Evolutionary conservation across 306 rosid genomes (phyloP), one percentile per base, ranked within the genome.

Genomic region (Casuarina cunninghamiana): DNA sequence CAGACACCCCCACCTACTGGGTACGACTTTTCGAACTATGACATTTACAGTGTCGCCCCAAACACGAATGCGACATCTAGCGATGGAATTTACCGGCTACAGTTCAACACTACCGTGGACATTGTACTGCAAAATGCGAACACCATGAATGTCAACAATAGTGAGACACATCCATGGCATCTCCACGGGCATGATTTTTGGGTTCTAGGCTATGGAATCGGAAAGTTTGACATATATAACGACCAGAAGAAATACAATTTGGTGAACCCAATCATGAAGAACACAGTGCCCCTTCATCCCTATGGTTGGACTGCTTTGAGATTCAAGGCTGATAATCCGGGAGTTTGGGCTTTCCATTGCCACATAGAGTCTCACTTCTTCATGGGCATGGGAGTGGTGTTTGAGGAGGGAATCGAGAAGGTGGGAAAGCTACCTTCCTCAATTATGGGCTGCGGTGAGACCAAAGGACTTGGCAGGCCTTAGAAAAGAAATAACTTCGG

Each of bases 261-360:
- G 86, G 89, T 50, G 83, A 79, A 94, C 57, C 98, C 97, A 2
- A 90, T 94, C 0, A 86, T 79, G 93, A 94, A 94, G 91, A 92
- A 94, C 72, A 94, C 97, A 0, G 97, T 92, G 69, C 82, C 97
- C 0, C 78, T 94, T 81, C 98, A 94, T 74, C 80, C 69, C 0
- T 87, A 53, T 44, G 93, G 97, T 46, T 94, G 98, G 97, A 94
- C 98, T 10, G 95, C 98, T 2, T 32, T 94, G 81, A 92, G 98
- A 77, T 94, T 94, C 58, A 66, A 77, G 69, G 80, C 98, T 0
- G 84, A 90, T 43, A 92, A 94, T 39, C 98, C 98, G 1, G 98
- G 98, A 0, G 93, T 82, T 10, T 90, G 98, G 98, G 91, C 90
- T 4, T 94, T 94, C 43, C 98, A 94, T 83, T 94, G 98, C 83